Base-by-base conservation (phyloP, 2,329 filamentous ascomycete species). In the Harringtonia aguacate region DNA sequence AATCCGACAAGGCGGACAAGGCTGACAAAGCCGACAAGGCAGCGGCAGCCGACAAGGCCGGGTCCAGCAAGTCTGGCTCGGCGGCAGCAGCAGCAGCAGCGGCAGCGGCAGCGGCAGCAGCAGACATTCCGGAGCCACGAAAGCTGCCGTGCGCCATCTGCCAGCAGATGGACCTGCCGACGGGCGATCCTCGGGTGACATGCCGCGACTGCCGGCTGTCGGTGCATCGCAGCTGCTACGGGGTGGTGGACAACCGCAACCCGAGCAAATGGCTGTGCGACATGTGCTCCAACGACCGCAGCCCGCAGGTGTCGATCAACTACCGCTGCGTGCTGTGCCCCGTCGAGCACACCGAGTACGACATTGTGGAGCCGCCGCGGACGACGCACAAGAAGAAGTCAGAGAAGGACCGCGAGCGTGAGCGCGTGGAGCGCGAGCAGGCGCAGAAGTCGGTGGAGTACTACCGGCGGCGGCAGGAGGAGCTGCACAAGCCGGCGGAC, bases 281-380 rank as follows among this genome's bases (percentile, higher is more conserved):
- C 63, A 94, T 89, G 76, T 98, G 92, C 62, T 72, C 80, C 31
- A 98, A 98, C 57, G 92, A 98, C 59, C 87, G 88, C 60, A 90
- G 83, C 55, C 88, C 90, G 6, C 81, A 86, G 52, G 82, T 94
- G 36, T 95, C 92, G n/a, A 90, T 94, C 46, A 80, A 84, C 57
- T 97, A 97, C 62, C 85, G 90, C 65, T 98, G 92, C 62, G 83
- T 94, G 40, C 69, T 98, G 29, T 98, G 92, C 58, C 86, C 92
- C 14, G 75, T 95, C 14, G 82, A 86, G 46, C 72, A 77, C 53
- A 94, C 84, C 0, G 81, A 87, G 42, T 80, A 86, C 51, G 87
- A 95, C 49, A 80, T 94, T 53, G 79, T 92, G 50, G 88, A 94
- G 58, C 77, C 83, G 17, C 81, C 88, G 1, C 94, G 86, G 64